phyloP scores from a whole-genome alignment of 192 early-diverging fungal species.

The Blastocladiella britannica region DNA sequence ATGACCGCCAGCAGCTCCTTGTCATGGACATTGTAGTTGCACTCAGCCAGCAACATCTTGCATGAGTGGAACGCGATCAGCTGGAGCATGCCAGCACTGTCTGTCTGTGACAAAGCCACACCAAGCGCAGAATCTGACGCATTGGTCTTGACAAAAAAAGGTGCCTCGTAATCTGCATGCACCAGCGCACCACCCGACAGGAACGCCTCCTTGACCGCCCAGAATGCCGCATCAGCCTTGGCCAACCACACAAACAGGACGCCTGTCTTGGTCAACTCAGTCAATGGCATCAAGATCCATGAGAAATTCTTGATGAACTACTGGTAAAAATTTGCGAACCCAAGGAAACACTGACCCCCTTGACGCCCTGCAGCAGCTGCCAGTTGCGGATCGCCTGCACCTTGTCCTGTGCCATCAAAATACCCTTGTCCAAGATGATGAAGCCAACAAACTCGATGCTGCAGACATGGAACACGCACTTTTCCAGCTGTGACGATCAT shows the following conservation, averaged over 20 bases:
- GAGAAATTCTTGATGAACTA: constrained; percentile 14
- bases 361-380: constrained; percentile 5
- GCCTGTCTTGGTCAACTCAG: constrained; percentile 9
- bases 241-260: constrained; percentile 4
- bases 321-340: constrained; percentile 12
- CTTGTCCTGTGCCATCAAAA: constrained; percentile 7
- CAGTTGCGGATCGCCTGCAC: constrained; percentile 7
- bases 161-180: constrained; percentile 3
- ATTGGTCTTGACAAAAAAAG: constrained; percentile 2
- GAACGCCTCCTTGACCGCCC: constrained; percentile 2
- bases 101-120: background rate
- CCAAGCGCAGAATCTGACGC: constrained; percentile 5
- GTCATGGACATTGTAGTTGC: constrained; percentile 3
- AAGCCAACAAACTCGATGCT: constrained; percentile 11
- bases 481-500: too few relatives aligned
- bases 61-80: constrained; percentile 3
- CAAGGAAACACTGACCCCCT: constrained; percentile 12
- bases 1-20: constrained; percentile 1
- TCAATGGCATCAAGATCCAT: constrained; percentile 7
- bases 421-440: constrained; percentile 10
- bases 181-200: constrained; percentile 2
- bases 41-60: background rate
- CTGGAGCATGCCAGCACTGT: constrained; percentile 3
- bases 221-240: constrained; percentile 3
- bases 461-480: too few relatives aligned